Evolutionary conservation across 345 rosid species (phyloP).

Genomic region (Ricinus communis): DNA sequence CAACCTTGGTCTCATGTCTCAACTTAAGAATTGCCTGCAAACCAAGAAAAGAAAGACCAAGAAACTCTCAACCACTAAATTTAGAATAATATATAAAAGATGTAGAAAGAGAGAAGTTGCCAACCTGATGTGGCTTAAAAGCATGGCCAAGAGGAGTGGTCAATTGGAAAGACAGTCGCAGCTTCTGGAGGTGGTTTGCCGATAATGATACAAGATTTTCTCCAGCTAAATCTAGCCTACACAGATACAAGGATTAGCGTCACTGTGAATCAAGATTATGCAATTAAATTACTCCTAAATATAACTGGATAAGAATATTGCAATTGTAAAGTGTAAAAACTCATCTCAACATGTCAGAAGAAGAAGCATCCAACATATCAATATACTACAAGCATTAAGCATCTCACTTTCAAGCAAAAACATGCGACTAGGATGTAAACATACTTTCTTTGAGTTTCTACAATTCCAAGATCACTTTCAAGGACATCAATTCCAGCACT

Average conservation of each 20-base stretch:
- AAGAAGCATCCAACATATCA: not conserved
- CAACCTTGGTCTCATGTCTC: conserved; percentile 82
- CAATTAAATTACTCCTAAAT: not conserved
- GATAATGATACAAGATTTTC: conserved; percentile 59
- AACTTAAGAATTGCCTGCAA: conserved; percentile 87
- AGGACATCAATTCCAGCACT: conserved; percentile 74
- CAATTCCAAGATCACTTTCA: conserved; percentile 78
- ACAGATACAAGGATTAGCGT: not conserved
- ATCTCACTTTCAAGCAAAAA: not conserved
- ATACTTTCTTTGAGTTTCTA: conserved; percentile 76
- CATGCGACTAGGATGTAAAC: conserved; percentile 7
- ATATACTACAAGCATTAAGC: not conserved
- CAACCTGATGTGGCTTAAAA: conserved; percentile 96
- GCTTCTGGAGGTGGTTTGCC: conserved; percentile 96
- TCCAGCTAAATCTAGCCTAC: conserved; percentile 74
- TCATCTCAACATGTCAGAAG: not conserved
- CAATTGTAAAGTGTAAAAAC: not conserved
- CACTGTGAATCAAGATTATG: not conserved
- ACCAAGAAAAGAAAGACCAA: conserved; percentile 36
- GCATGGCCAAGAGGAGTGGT: conserved; percentile 61
- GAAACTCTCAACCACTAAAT: conserved; percentile 31
- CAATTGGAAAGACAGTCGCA: conserved; percentile 70
- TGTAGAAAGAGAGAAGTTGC: conserved; percentile 13
- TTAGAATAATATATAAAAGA: not conserved
- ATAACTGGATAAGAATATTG: not conserved